Conservation (phyloP, 148 eudicot genomes). For the Rhododendron kiyosumense region DNA sequence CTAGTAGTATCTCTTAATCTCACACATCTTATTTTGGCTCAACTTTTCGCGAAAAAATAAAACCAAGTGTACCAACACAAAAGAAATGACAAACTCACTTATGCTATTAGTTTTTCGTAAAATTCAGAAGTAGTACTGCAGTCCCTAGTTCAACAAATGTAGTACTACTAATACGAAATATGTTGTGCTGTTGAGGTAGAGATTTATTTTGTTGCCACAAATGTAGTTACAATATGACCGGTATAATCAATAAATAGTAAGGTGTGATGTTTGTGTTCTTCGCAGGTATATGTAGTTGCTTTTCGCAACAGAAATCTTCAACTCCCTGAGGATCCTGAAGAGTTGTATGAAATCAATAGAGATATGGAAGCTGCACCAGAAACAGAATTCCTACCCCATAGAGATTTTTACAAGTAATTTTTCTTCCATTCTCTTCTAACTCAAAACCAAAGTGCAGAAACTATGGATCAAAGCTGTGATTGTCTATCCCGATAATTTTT, state of each 20-base stretch:
- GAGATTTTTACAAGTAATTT: conserved; percentile 3
- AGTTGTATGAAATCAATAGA: conserved; percentile 31
- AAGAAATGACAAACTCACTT: no score
- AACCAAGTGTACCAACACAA: no score
- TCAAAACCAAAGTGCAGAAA: no score
- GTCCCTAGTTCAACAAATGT: no score
- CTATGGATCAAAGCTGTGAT: no score
- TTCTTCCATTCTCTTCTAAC: background rate
- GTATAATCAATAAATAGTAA: background rate
- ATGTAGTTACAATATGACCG: background rate
- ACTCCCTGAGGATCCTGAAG: conserved; percentile 26
- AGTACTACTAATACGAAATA: no score
- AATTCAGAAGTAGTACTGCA: no score
- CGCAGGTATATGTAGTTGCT: conserved; percentile 40
- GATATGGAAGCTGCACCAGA: conserved; percentile 28
- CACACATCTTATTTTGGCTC: no score
- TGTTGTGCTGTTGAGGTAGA: no score
- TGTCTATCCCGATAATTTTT: no score
- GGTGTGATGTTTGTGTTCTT: background rate
- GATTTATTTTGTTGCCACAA: background rate
- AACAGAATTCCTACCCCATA: conserved; percentile 33
- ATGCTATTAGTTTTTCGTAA: no score
- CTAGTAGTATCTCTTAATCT: background rate
- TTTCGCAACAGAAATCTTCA: conserved; percentile 30
- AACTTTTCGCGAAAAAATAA: no score